Base-by-base conservation (phyloP, 331 rosid species). In the Acacia pycnantha region DNA sequence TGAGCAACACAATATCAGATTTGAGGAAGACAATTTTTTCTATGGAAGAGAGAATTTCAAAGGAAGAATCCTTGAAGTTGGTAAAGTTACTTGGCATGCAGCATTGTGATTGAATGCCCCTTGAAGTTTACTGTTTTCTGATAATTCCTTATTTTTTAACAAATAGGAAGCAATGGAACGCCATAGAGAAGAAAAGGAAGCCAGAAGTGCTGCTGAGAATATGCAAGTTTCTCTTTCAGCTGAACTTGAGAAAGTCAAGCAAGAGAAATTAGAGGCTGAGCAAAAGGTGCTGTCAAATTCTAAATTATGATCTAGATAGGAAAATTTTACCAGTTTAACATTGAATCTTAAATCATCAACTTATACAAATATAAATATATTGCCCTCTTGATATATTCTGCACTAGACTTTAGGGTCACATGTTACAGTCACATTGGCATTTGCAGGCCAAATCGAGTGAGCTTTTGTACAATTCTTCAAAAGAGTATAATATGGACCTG, bases 401-500 rank as follows among this genome's bases (percentile, higher is more conserved):
- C 59, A 11, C 61, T 71, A 18, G 44, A 27, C 40, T 74, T 75
- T 13, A 43, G 24, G 54, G 6, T 48, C 15, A 37, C 31, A 65
- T 67, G 13, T 70, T 43, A 24, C 40, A 41, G 29, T 35, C 11
- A 54, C 61, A 64, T 51, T 58, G 29, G 47, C 74, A 29, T 77
- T 72, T 88, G 81, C 89, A 96, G 99, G 92, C 91, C 74, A 82
- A 82, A 76, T 86, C 92, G 48, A 87, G 80, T 76, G 97, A 92
- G 83, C 95, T 92, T 80, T 80, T 91, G 85, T 90, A 94, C 92
- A 92, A 88, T 51, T 89, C 94, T 74, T 90, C 91, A 14, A 93
- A 94, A 77, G 98, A 94, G 89, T 96, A 92, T 75, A 95, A 95
- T 77, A 88, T 88, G 84, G 90, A 94, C 82, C 84, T 95, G 56